phyloP scores from a whole-genome alignment of 192 early-diverging fungal species.

The Thoreauomyces humboldtii region DNA sequence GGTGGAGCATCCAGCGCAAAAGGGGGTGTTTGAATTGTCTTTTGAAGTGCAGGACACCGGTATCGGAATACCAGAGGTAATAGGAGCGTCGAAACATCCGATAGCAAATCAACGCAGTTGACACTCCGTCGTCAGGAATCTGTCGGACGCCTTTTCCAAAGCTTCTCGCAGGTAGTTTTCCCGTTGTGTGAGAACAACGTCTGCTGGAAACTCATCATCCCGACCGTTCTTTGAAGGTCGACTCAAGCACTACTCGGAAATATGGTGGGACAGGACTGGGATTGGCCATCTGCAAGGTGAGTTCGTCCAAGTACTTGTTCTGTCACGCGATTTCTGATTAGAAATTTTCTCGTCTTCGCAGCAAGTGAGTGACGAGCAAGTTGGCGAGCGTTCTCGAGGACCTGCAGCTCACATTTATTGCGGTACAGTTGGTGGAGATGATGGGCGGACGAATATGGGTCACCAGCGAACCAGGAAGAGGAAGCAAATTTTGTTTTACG shows the following conservation, averaged over 20 bases:
- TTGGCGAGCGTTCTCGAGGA: no score
- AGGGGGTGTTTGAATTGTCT: conserved; percentile 39
- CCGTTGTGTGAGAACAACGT: no score
- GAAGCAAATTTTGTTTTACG: conserved; percentile 79
- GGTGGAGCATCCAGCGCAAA: no score
- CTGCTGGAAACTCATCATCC: no score
- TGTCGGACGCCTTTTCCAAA: conserved; percentile 73
- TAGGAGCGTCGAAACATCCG: no score
- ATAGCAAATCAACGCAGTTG: no score
- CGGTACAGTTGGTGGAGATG: conserved; percentile 6
- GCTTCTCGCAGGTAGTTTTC: conserved; percentile 66
- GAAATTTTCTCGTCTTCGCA: no score
- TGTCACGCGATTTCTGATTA: no score
- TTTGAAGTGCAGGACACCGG: conserved; percentile 80
- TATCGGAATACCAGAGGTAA: conserved; percentile 79
- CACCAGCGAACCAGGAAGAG: conserved; percentile 65
- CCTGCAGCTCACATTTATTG: no score
- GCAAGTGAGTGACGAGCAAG: no score
- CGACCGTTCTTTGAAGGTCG: conserved; percentile 53
- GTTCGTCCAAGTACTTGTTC: no score
- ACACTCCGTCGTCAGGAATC: no score
- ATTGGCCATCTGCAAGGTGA: conserved; percentile 77
- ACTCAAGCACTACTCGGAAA: conserved; percentile 49
- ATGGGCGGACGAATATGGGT: conserved; percentile 81
- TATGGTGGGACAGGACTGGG: conserved; percentile 87